These are phyloP conservation scores for Ramalina peruviana DNA, from an alignment of 495 filamentous ascomycete species.

Conservation along the genomic window DNA sequence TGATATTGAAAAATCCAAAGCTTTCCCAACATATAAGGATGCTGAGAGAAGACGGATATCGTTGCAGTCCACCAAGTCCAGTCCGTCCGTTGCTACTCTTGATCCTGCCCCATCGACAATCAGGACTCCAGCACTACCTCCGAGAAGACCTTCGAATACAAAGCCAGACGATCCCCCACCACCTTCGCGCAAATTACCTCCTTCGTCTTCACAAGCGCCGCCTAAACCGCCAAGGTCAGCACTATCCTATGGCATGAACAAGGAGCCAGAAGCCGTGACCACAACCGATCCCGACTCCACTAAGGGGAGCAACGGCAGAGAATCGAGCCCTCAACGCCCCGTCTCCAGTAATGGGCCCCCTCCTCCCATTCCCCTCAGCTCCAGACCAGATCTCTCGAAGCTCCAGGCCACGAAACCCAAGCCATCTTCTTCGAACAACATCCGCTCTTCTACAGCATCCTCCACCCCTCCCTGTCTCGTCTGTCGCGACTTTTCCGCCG, in stretches of 20 bases:
- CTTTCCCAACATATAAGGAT: constrained; percentile 4
- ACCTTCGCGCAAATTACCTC: constrained; percentile 24
- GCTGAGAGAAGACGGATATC: constrained; percentile 6
- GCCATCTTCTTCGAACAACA: constrained; percentile 9
- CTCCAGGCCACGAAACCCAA: constrained; percentile 41
- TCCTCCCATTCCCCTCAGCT: constrained; percentile 41
- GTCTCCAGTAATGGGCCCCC: constrained; percentile 20
- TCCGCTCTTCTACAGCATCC: constrained; percentile 4
- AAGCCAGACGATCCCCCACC: constrained; percentile 4
- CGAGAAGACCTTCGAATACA: constrained; percentile 18
- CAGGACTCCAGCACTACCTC: constrained; percentile 19
- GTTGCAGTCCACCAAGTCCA: constrained; percentile 10
- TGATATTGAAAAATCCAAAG: constrained; percentile 12
- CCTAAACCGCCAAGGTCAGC: constrained; percentile 24
- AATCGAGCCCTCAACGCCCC: constrained; percentile 2
- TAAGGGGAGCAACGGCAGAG: constrained; percentile 2
- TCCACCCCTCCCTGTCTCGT: constrained; percentile 44
- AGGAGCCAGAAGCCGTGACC: background rate
- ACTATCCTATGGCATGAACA: constrained; percentile 27
- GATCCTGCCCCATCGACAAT: constrained; percentile 7
- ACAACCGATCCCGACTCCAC: constrained; percentile 11
- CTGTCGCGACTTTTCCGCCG: constrained; percentile 76
- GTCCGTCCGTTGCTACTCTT: constrained; percentile 3
- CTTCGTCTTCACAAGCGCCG: constrained; percentile 23
- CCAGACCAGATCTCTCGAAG: constrained; percentile 44